Base-by-base conservation (phyloP, 257 asterid genomes). In the Verbena officinalis region DNA sequence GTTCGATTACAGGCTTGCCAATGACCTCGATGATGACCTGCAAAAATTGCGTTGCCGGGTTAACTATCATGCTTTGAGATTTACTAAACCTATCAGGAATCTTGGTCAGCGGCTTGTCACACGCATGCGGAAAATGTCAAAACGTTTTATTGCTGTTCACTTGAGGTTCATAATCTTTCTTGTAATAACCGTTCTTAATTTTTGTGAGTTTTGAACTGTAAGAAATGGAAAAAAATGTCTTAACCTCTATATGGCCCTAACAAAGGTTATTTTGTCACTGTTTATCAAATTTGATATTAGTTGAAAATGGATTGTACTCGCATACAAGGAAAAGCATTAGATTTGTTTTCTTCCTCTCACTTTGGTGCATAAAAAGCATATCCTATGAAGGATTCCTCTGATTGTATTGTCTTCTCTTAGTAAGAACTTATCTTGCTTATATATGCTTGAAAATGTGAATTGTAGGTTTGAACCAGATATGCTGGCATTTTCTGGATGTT, bases 1-100 rank as follows among this genome's bases (percentile, higher is more conserved):
- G 83, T 94, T 94, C 44, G 99, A 94, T 72, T 94, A 94, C 75
- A 86, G 99, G 80, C 98, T 94, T 53, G 75, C 98, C 42, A 94
- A 77, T 59, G 93, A 94, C 74, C 95, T 90, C 39, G 90, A 88
- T 73, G 95, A 83, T 52, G 97, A 82, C 60, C 84, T 94, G 40
- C 99, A 94, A 62, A 90, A 85, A 75, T 73, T 94, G 67, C 96
- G 99, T 8, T 94, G 99, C 73, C 85, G 98, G 54, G 96, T 94
- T 56, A 94, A 94, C 69, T 94, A 88, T 76, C 91, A 94, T 80
- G 98, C 95, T 57, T 80, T 94, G 59, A 81, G 93, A 84, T 94
- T 94, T 70, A 94, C 95, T 14, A 94, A 86, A 78, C 86, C 96
- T 27, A 77, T 88, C 45, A 79, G 91, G 76, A 86, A 68, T 67